phyloP scores from a whole-genome alignment of 176 grass and related monocot genomes.

The Carex pumila region DNA sequence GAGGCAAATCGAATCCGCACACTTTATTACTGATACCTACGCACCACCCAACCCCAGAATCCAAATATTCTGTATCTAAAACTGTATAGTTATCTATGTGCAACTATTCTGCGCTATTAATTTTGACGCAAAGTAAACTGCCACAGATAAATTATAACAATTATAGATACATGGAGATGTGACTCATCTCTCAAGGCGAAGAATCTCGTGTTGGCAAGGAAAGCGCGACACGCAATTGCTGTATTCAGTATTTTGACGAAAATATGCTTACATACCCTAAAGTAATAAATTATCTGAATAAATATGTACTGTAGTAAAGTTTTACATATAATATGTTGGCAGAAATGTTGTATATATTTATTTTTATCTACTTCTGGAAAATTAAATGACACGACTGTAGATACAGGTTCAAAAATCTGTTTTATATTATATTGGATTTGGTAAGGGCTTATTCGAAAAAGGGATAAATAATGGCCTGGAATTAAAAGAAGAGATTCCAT shows the following conservation, averaged over 20 bases:
- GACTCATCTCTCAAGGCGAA: not conserved
- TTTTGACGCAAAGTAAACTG: not conserved
- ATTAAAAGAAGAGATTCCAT: not conserved
- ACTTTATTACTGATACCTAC: constrained; percentile 2
- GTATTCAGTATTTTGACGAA: not conserved
- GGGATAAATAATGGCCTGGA: not conserved
- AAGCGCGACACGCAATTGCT: constrained; percentile 17
- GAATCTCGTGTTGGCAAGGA: constrained; percentile 23
- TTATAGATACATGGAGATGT: not conserved
- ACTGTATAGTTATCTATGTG: not conserved
- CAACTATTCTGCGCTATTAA: not conserved
- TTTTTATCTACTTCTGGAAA: not conserved
- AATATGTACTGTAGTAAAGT: not conserved
- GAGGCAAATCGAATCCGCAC: not conserved
- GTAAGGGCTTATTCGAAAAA: not conserved
- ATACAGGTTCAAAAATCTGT: not conserved
- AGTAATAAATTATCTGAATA: not conserved
- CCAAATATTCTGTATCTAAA: not conserved
- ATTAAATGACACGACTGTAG: not conserved
- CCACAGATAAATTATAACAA: not conserved
- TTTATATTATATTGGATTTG: not conserved
- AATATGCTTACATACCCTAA: not conserved
- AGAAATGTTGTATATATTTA: not conserved
- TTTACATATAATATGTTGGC: not conserved
- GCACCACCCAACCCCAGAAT: not conserved